Conservation (phyloP, 2,329 filamentous ascomycete species). For the Blumeriella jaapii region DNA sequence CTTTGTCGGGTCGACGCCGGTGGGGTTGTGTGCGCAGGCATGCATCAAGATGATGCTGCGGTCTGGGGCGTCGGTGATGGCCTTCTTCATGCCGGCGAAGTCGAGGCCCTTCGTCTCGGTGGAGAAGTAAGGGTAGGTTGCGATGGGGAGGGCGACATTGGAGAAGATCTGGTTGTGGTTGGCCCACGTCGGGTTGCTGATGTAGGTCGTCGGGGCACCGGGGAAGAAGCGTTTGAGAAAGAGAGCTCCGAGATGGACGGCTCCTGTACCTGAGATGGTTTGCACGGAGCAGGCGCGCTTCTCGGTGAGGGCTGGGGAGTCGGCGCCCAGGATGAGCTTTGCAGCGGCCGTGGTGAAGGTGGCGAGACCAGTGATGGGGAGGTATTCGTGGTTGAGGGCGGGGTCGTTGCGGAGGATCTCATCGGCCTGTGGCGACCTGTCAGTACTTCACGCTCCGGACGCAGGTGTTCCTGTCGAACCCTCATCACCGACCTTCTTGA, state of each 20-base stretch:
- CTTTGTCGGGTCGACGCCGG: constrained; percentile 85
- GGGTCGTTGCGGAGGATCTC: constrained; percentile 81
- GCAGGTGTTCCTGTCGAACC: neutral
- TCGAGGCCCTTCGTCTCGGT: constrained; percentile 82
- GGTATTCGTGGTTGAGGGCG: constrained; percentile 93
- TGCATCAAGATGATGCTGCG: constrained; percentile 84
- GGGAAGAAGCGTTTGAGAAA: constrained; percentile 91
- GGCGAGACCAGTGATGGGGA: constrained; percentile 81
- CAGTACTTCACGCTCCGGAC: constrained; percentile 4
- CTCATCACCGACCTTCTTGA: constrained; percentile 68
- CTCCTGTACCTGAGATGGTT: constrained; percentile 94
- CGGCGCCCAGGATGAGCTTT: constrained; percentile 71
- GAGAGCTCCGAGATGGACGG: constrained; percentile 82
- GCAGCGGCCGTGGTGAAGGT: constrained; percentile 83
- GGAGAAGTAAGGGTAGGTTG: constrained; percentile 89
- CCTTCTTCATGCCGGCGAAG: constrained; percentile 73
- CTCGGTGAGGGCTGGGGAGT: constrained; percentile 73
- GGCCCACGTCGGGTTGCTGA: constrained; percentile 93
- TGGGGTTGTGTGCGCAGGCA: constrained; percentile 96
- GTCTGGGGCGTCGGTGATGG: constrained; percentile 59
- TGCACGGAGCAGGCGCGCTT: constrained; percentile 75
- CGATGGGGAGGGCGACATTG: constrained; percentile 71
- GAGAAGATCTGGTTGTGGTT: constrained; percentile 98
- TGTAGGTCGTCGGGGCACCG: constrained; percentile 65
- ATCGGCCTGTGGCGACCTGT: constrained; percentile 56